Conservation (phyloP, 371 early-diverging fungal species). For the Chytridium lagenaria region DNA sequence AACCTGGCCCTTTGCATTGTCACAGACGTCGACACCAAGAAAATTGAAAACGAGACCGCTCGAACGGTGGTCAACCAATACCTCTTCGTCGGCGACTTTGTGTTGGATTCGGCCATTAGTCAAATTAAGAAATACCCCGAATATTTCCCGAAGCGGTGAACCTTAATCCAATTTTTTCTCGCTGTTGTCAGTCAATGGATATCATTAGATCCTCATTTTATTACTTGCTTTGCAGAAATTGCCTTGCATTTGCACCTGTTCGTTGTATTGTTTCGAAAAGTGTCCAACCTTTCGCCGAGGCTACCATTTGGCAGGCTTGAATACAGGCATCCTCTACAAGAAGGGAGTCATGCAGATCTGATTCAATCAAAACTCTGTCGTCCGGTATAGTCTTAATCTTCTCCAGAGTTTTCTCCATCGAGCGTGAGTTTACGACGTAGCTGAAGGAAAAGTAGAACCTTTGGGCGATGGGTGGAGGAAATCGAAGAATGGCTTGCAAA, state of each 20-base stretch:
- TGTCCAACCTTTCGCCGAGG: conserved; percentile 72
- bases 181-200: no score
- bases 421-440: conserved; percentile 55
- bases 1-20: background rate
- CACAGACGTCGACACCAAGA: conserved; percentile 42
- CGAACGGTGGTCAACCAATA: conserved; percentile 37
- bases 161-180: no score
- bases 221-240: no score
- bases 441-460: conserved; percentile 70
- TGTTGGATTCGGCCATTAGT: conserved; percentile 31
- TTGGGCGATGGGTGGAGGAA: conserved; percentile 41
- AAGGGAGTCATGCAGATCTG: conserved; percentile 73
- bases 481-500: conserved; percentile 65
- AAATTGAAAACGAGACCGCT: conserved; percentile 47
- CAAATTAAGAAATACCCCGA: conserved; percentile 42
- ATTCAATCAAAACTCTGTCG: conserved; percentile 79
- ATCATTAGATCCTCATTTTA: no score
- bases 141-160: conserved; percentile 5
- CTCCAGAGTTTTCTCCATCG: conserved; percentile 46
- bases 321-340: conserved; percentile 64
- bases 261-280: conserved; percentile 59
- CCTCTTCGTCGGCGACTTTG: conserved; percentile 44
- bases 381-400: conserved; percentile 68
- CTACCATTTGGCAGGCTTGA: conserved; percentile 65
- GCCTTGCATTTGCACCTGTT: conserved; percentile 67